Evolutionary conservation across 202 grass and related monocot genomes (phyloP).

Genomic region (Panicum virgatum): DNA sequence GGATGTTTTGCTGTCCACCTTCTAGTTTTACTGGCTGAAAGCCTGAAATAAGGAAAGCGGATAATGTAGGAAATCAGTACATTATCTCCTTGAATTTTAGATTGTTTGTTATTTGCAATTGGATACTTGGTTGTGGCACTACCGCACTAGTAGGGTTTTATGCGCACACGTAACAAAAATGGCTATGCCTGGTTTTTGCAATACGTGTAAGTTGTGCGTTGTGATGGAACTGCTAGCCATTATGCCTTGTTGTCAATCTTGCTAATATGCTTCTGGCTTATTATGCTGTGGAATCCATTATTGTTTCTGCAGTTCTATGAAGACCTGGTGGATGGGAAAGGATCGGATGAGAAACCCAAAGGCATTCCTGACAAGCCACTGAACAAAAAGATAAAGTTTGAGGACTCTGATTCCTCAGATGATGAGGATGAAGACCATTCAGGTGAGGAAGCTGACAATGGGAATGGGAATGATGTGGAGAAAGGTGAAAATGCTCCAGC

Average conservation of each 20-base stretch:
- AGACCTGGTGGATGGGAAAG: slow-evolving; percentile 67
- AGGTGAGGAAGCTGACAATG: slow-evolving; percentile 44
- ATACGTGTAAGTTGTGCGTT: background rate
- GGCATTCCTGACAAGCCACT: slow-evolving; percentile 51
- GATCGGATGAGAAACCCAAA: slow-evolving; percentile 34
- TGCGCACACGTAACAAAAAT: background rate
- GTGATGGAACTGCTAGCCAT: background rate
- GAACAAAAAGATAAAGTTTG: slow-evolving; percentile 89
- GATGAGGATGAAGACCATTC: slow-evolving; percentile 49
- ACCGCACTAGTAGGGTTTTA: background rate
- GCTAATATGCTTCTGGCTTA: background rate
- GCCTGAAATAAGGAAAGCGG: background rate
- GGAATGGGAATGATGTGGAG: slow-evolving; percentile 47
- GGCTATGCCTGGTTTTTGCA: background rate
- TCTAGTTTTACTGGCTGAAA: background rate
- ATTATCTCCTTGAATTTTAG: background rate
- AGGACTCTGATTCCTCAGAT: slow-evolving; percentile 79
- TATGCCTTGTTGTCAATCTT: background rate
- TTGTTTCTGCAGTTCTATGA: slow-evolving; percentile 77
- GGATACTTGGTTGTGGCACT: background rate
- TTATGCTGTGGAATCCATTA: background rate
- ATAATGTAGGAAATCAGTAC: too few relatives aligned
- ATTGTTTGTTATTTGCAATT: background rate
- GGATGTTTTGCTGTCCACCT: background rate
- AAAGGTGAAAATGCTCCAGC: slow-evolving; percentile 38